Conservation (phyloP, 2,329 filamentous ascomycete genomes). For the Xylaria sp. region DNA sequence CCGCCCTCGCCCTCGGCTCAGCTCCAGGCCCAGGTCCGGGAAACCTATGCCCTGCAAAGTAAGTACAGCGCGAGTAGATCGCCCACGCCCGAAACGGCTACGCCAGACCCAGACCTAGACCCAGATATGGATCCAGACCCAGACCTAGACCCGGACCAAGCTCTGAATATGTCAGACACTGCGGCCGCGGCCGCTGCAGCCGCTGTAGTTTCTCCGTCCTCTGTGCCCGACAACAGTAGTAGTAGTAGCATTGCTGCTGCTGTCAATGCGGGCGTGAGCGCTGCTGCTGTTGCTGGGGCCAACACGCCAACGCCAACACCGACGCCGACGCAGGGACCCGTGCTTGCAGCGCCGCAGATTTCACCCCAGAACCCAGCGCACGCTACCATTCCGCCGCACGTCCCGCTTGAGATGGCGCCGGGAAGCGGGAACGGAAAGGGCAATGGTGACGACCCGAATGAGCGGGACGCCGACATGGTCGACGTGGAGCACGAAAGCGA, state of each 20-base stretch:
- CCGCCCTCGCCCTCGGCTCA: slow-evolving; percentile 19
- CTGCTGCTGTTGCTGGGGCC: background rate
- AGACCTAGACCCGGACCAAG: background rate
- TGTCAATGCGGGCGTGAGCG: slow-evolving; percentile 9
- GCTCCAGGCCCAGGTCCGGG: slow-evolving; percentile 19
- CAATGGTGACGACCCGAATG: slow-evolving; percentile 1
- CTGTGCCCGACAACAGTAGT: slow-evolving; percentile 11
- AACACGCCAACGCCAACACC: slow-evolving; percentile 8
- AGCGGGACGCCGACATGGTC: slow-evolving; percentile 25
- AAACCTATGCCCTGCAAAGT: slow-evolving; percentile 14
- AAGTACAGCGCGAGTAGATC: slow-evolving; percentile 9
- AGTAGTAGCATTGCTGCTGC: background rate
- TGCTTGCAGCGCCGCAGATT: slow-evolving; percentile 28
- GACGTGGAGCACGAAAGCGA: slow-evolving; percentile 16
- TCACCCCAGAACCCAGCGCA: slow-evolving; percentile 25
- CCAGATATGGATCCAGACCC: slow-evolving; percentile 7
- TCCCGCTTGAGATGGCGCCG: slow-evolving; percentile 2
- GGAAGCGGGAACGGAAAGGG: too few relatives aligned
- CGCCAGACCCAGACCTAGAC: background rate
- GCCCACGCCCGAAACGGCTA: slow-evolving; percentile 2
- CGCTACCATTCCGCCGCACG: slow-evolving; percentile 24
- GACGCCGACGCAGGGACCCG: slow-evolving; percentile 14
- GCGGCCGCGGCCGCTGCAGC: background rate
- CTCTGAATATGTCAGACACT: slow-evolving; percentile 4
- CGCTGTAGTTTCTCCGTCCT: background rate